Base-by-base conservation (phyloP, 83 land plant genomes). In the Picea mariana region DNA sequence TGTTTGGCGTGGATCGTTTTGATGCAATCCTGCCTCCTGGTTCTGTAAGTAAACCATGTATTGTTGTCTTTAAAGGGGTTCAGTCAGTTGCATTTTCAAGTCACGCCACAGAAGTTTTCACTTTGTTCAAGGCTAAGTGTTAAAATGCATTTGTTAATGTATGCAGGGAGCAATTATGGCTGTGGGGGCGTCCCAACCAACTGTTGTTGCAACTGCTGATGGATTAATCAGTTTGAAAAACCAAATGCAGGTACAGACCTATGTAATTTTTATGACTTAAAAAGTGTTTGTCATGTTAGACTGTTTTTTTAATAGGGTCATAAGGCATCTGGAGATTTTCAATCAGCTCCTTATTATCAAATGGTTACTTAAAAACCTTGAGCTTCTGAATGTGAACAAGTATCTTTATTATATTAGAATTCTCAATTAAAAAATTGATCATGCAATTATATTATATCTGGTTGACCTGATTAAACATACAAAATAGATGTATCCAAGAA, bases 11-110 rank as follows among this genome's bases (percentile, higher is more conserved):
- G n/a, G 99, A 96, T 75, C 96, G 97, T 2, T 96, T 96, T 84
- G 99, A 96, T 88, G 97, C 99, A 52, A 96, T 95, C 82, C 84
- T 96, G 34, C 99, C 99, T n/a, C 99, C 99, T 64, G 97, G 96
- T 87, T 86, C 94, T 80, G 99, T 96, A 87, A 87, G 94, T 86
- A 15, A 65, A 9, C 59, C 47, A 6, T 26, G 66, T 27, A 71
- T 23, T 49, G 18, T 83, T 59, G 16, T 80, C 72, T 21, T 78
- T 34, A 23, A 79, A 52, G 47, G 49, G 21, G 18, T 61, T 65
- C 52, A 42, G n/a, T 59, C 18, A 61, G 5, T 40, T 40, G 60
- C 44, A 4, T 78, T 16, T 78, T 82, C 21, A 5, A 62, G 82
- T 77, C 31, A 79, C 60, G 27, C 78, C 21, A 68, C 64, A 63